Percentiles rank a stretch among this genome's conserved stretches.
phyloP scores from a whole-genome alignment of 495 filamentous ascomycete genomes.

The Podospora conica region DNA sequence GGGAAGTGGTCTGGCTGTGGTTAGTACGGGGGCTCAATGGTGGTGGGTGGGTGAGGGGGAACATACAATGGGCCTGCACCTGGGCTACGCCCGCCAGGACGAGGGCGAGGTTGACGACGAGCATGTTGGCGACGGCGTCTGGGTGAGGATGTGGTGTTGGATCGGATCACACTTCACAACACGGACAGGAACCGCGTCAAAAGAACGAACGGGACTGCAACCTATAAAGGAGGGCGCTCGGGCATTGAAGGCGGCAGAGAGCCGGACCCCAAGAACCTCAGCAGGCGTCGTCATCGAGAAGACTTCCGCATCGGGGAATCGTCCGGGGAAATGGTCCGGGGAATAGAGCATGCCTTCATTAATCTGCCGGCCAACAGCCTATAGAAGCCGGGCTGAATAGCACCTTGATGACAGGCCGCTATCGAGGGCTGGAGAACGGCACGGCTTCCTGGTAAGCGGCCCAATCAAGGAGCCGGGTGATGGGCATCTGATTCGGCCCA shows the following conservation, averaged over 20 bases:
- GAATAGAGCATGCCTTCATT: not conserved
- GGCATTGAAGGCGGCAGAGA: not conserved
- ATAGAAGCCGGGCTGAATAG: not conserved
- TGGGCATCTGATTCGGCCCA: not conserved
- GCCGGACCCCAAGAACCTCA: not conserved
- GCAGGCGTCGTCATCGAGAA: not conserved
- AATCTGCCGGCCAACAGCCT: not conserved
- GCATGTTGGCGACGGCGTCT: conserved; percentile 2
- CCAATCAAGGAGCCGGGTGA: not conserved
- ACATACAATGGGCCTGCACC: conserved; percentile 3
- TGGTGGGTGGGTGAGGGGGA: not conserved
- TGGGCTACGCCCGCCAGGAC: conserved; percentile 3
- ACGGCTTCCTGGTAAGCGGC: not conserved
- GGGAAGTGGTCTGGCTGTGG: conserved; percentile 28
- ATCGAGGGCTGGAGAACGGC: not conserved
- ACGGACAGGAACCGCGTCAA: not conserved
- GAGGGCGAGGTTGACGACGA: not conserved
- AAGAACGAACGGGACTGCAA: not conserved
- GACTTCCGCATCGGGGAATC: not conserved
- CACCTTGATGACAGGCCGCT: not conserved
- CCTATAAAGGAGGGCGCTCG: not conserved
- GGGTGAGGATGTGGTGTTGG: not conserved
- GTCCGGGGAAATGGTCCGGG: not conserved
- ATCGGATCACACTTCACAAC: not conserved
- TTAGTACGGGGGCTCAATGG: not conserved